Percentiles rank a stretch among this genome's conserved stretches.
Conservation (phyloP, 805 yeast genomes). For the Komagataella kurtzmanii region DNA sequence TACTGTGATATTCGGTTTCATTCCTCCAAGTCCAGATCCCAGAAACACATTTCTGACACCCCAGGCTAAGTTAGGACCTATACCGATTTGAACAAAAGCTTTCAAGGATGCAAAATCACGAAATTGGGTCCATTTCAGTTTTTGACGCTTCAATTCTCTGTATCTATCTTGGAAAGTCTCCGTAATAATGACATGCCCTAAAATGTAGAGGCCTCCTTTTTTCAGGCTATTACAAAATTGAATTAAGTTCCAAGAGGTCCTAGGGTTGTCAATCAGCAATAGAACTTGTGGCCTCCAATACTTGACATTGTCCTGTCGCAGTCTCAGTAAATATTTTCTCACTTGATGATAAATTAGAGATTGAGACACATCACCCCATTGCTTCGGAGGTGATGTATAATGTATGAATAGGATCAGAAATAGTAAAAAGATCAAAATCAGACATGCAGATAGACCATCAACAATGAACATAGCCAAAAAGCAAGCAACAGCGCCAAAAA, state of each 20-base stretch:
- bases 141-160: slow-evolving; percentile 59
- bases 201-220: slow-evolving; percentile 85
- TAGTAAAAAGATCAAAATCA: slow-evolving; percentile 52
- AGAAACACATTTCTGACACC: slow-evolving; percentile 86
- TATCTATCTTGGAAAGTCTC: slow-evolving; percentile 49
- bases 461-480: slow-evolving; percentile 86
- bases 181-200: slow-evolving; percentile 82
- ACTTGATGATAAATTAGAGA: slow-evolving; percentile 93
- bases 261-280: slow-evolving; percentile 79
- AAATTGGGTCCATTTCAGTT: slow-evolving; percentile 70
- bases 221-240: slow-evolving; percentile 89
- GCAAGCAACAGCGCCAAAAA: slow-evolving; percentile 57
- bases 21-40: slow-evolving; percentile 96
- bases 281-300: slow-evolving; percentile 97
- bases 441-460: slow-evolving; percentile 79
- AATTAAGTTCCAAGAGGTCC: slow-evolving; percentile 84
- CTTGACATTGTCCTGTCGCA: slow-evolving; percentile 86
- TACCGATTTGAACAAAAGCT: slow-evolving; percentile 87
- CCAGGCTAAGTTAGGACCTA: slow-evolving; percentile 85
- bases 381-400: slow-evolving; percentile 84
- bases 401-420: slow-evolving; percentile 70
- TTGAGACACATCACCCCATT: slow-evolving; percentile 98
- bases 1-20: slow-evolving; percentile 93
- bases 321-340: slow-evolving; percentile 70
- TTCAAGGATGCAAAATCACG: slow-evolving; percentile 70